Conservation (phyloP, 2,329 filamentous ascomycete species). For the Cryoendolithus antarcticus region DNA sequence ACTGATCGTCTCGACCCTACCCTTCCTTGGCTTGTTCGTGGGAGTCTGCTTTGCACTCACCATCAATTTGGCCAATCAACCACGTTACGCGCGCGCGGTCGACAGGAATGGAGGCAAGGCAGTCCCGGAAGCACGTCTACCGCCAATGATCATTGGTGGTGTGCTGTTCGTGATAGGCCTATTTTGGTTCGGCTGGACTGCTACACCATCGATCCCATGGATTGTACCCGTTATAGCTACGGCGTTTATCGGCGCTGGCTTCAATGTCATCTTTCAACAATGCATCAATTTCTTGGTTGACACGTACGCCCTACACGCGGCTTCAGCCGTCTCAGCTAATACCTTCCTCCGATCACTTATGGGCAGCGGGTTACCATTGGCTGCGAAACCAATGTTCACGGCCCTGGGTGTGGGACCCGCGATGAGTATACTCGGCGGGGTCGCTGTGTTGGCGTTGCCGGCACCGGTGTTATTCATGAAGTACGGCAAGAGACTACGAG, state of each 20-base stretch:
- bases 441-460: constrained; percentile 28
- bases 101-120: constrained; percentile 23
- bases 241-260: constrained; percentile 34
- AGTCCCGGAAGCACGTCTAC: constrained; percentile 26
- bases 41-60: constrained; percentile 30
- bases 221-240: constrained; percentile 29
- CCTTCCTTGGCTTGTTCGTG: constrained; percentile 34
- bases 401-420: constrained; percentile 31
- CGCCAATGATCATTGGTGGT: constrained; percentile 35
- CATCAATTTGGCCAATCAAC: constrained; percentile 30
- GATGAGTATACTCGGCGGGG: constrained; percentile 29
- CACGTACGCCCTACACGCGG: constrained; percentile 26
- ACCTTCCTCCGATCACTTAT: constrained; percentile 35
- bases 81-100: constrained; percentile 26
- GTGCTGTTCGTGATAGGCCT: constrained; percentile 29
- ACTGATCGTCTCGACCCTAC: constrained; percentile 30
- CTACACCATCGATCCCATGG: constrained; percentile 27
- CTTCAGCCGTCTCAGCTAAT: constrained; percentile 38
- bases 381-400: constrained; percentile 29
- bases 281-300: constrained; percentile 35
- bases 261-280: constrained; percentile 37
- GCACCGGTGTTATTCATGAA: constrained; percentile 36
- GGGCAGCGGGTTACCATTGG: constrained; percentile 26
- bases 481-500: constrained; percentile 29
- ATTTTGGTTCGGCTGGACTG: constrained; percentile 29